Evolutionary conservation across 805 yeast genomes (phyloP).

Genomic region (Kockiozyma suomiensis): DNA sequence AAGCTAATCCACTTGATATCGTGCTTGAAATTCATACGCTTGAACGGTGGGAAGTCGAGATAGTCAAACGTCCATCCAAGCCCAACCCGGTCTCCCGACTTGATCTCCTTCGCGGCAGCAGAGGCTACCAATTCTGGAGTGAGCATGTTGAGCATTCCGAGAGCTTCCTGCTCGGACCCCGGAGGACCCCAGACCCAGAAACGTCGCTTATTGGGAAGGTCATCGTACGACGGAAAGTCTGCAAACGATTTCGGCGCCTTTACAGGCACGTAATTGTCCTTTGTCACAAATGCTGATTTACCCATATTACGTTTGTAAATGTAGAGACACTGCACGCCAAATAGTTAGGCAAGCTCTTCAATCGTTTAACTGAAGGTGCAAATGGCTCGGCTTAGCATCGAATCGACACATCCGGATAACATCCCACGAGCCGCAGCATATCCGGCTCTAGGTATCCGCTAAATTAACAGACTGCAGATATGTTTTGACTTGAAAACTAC

Average conservation of each 20-base stretch:
- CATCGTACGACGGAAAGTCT: constrained; percentile 36
- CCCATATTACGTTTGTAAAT: background rate
- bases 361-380: too few relatives aligned
- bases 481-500: too few relatives aligned
- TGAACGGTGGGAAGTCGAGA: constrained; percentile 34
- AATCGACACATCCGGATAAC: background rate
- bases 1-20: constrained; percentile 13
- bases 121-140: constrained; percentile 36
- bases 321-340: background rate
- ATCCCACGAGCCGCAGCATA: background rate
- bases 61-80: constrained; percentile 35
- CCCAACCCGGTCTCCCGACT: constrained; percentile 35
- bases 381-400: background rate
- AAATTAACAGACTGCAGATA: too few relatives aligned
- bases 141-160: constrained; percentile 38
- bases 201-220: constrained; percentile 35
- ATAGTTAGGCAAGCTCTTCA: too few relatives aligned
- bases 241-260: constrained; percentile 19
- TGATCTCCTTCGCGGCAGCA: constrained; percentile 34
- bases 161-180: constrained; percentile 39
- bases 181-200: constrained; percentile 40
- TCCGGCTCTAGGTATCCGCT: too few relatives aligned
- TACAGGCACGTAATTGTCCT: constrained; percentile 11
- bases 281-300: constrained; percentile 2
- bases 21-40: constrained; percentile 24